Percentiles rank a stretch among this genome's conserved stretches.
Conservation (phyloP, 148 eudicot species). For the Oxyria digyna region DNA sequence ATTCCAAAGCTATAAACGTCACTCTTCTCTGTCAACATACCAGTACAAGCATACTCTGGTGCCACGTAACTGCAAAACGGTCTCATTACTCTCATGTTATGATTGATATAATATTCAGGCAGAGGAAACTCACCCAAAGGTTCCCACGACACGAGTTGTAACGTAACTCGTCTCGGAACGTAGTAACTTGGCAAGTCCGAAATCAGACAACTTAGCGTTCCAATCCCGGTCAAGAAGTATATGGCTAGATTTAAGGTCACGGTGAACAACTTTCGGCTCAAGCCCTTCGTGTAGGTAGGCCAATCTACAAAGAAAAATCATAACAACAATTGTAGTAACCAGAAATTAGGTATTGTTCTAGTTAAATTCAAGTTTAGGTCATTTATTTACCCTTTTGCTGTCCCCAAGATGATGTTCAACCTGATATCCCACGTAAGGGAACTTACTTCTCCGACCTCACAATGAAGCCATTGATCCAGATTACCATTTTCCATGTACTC, state of each 20-base stretch:
- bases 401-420: slow-evolving; percentile 25
- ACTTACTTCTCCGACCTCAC: slow-evolving; percentile 13
- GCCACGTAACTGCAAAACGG: slow-evolving; percentile 8
- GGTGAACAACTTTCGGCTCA: slow-evolving; percentile 11
- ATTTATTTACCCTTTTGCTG: slow-evolving; percentile 27
- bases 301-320: neutral
- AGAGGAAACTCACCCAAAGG: slow-evolving; percentile 1
- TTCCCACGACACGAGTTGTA: slow-evolving; percentile 10
- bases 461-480: slow-evolving; percentile 9
- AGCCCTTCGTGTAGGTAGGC: slow-evolving; percentile 10
- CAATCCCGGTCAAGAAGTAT: slow-evolving; percentile 4
- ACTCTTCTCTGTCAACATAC: slow-evolving; percentile 9
- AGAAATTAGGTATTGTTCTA: no score
- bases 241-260: slow-evolving; percentile 8
- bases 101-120: neutral
- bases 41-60: slow-evolving; percentile 9
- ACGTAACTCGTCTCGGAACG: neutral
- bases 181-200: slow-evolving; percentile 9
- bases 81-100: neutral
- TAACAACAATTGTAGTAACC: neutral
- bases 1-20: slow-evolving; percentile 9
- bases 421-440: slow-evolving; percentile 37
- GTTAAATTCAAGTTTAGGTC: neutral
- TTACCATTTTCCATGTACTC: slow-evolving; percentile 7
- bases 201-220: slow-evolving; percentile 8